Conservation (phyloP, 768 basidiomycete species). For the Termitomyces eurrhizus region DNA sequence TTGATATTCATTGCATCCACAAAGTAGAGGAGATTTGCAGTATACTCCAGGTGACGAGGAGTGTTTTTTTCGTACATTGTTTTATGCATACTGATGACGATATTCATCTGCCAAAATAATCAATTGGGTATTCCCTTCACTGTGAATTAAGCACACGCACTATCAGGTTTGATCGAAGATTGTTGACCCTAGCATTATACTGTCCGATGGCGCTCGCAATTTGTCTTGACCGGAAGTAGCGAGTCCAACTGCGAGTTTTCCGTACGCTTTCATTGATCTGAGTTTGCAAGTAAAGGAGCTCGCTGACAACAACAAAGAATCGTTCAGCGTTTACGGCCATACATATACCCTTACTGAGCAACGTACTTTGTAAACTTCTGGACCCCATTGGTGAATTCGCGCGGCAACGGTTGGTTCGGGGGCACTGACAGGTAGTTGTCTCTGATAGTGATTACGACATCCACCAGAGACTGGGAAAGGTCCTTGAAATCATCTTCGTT, state of each 20-base stretch:
- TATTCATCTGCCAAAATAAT: background rate
- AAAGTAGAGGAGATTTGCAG: background rate
- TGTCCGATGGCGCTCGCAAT: background rate
- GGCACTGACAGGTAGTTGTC: background rate
- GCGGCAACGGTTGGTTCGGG: background rate
- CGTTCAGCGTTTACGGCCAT: background rate
- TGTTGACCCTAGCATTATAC: background rate
- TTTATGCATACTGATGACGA: background rate
- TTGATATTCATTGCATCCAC: background rate
- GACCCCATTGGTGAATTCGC: background rate
- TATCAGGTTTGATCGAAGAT: background rate
- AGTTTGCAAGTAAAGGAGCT: background rate
- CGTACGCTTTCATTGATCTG: background rate
- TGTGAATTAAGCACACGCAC: background rate
- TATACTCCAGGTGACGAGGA: background rate
- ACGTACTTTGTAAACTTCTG: background rate
- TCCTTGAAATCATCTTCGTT: background rate
- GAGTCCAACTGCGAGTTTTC: background rate
- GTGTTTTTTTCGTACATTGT: background rate
- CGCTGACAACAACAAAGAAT: background rate
- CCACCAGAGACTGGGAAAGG: background rate
- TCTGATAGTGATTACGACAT: background rate
- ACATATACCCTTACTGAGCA: background rate
- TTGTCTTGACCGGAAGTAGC: background rate
- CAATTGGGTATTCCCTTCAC: background rate